These are phyloP conservation scores for Venturia pyrina DNA, from an alignment of 2,329 filamentous ascomycete species.

Conservation along the genomic window DNA sequence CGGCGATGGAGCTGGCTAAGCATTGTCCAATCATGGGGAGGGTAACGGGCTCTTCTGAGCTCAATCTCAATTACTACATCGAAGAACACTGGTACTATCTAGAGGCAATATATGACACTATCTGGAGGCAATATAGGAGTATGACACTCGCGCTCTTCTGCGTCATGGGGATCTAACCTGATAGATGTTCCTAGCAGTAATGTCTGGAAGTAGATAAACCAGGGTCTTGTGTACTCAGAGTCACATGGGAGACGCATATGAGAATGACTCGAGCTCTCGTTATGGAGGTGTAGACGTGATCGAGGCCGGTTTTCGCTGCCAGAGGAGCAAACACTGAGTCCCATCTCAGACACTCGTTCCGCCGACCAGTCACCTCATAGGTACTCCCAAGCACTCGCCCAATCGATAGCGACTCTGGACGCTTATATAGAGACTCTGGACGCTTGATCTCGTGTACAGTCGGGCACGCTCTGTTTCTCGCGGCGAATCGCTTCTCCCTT, in stretches of 20 bases:
- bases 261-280: background rate
- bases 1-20: background rate
- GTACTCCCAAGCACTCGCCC: background rate
- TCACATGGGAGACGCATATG: background rate
- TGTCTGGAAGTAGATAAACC: background rate
- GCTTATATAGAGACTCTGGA: too few species aligned
- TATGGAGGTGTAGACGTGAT: background rate
- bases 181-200: background rate
- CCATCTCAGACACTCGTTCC: background rate
- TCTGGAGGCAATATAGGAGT: too few species aligned
- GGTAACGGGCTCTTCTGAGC: background rate
- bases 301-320: conserved; percentile 4
- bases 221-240: background rate
- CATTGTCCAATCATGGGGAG: background rate
- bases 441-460: background rate
- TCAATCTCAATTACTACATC: background rate
- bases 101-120: too few species aligned
- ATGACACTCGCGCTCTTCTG: background rate
- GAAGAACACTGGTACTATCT: too few species aligned
- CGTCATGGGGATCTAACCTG: background rate
- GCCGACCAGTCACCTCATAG: background rate
- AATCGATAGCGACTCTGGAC: too few species aligned
- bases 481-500: background rate
- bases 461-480: background rate
- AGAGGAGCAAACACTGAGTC: background rate